Conservation (phyloP, 2,329 filamentous ascomycete species). For the Pseudogymnoascus verrucosus region DNA sequence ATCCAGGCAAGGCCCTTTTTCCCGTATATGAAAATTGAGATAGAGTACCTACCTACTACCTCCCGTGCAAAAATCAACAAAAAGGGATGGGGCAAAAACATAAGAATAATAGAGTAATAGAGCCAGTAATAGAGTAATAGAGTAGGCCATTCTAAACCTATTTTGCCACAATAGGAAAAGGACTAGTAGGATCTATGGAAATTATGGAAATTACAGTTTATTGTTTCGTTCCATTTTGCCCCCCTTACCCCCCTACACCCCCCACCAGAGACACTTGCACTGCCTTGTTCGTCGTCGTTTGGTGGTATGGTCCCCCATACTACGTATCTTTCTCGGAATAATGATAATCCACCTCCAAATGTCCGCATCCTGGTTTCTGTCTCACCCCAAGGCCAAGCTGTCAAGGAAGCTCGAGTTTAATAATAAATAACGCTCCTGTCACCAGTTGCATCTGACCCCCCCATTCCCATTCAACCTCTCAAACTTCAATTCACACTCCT, state of each 20-base stretch:
- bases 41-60: not conserved
- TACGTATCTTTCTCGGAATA: not conserved
- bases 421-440: constrained; percentile 7
- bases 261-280: not conserved
- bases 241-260: not conserved
- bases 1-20: not conserved
- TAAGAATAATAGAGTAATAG: not conserved
- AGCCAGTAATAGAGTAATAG: not conserved
- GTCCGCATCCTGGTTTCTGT: constrained; percentile 6
- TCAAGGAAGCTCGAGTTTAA: constrained; percentile 9
- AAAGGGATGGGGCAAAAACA: not conserved
- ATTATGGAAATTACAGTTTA: constrained; percentile 3
- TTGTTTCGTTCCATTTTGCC: not conserved
- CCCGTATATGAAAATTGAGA: not conserved
- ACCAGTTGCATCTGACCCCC: not conserved
- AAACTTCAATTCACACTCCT: not conserved
- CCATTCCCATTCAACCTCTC: not conserved
- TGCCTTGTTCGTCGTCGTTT: not conserved
- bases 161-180: constrained; percentile 2
- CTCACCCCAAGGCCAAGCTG: constrained; percentile 7
- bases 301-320: not conserved
- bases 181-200: not conserved
- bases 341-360: constrained; percentile 6
- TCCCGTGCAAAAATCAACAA: not conserved
- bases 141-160: not conserved